These are phyloP conservation scores for Tylopilus plumbeoviolaceoides DNA, from an alignment of 768 basidiomycete genomes.

Conservation along the genomic window DNA sequence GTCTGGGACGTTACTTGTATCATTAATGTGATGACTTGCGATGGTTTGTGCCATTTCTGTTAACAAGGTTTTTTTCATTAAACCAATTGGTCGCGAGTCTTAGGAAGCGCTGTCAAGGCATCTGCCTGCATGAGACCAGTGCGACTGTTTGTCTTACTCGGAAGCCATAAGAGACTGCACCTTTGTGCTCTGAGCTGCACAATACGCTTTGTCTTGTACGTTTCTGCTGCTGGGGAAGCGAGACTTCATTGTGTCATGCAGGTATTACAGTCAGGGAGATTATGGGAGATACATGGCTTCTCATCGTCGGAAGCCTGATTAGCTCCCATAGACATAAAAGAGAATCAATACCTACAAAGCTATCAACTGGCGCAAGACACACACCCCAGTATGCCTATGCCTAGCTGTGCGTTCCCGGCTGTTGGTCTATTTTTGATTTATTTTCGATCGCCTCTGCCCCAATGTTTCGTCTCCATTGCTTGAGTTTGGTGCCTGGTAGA, in stretches of 20 bases:
- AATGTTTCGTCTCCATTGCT: slow-evolving; percentile 23
- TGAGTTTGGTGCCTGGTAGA: slow-evolving; percentile 22
- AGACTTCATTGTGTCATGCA: not conserved
- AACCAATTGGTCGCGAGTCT: too few relatives aligned
- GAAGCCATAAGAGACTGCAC: too few relatives aligned
- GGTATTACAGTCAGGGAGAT: slow-evolving; percentile 1
- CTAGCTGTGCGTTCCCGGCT: not conserved
- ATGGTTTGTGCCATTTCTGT: too few relatives aligned
- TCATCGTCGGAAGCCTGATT: not conserved
- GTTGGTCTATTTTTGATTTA: not conserved
- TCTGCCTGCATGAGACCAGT: too few relatives aligned
- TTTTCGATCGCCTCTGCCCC: slow-evolving; percentile 2
- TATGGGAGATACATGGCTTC: not conserved
- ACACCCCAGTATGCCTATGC: not conserved
- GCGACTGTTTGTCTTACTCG: too few relatives aligned
- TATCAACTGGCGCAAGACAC: not conserved
- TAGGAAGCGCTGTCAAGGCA: too few relatives aligned
- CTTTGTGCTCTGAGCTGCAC: too few relatives aligned
- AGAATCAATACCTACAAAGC: not conserved
- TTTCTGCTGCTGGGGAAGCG: not conserved
- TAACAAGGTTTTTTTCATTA: too few relatives aligned
- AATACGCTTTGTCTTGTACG: not conserved
- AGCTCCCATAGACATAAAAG: not conserved
- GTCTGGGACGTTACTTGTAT: not conserved
- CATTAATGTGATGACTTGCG: not conserved